Evolutionary conservation across 257 asterid species (phyloP).

Genomic region (Solanum bulbocastanum): DNA sequence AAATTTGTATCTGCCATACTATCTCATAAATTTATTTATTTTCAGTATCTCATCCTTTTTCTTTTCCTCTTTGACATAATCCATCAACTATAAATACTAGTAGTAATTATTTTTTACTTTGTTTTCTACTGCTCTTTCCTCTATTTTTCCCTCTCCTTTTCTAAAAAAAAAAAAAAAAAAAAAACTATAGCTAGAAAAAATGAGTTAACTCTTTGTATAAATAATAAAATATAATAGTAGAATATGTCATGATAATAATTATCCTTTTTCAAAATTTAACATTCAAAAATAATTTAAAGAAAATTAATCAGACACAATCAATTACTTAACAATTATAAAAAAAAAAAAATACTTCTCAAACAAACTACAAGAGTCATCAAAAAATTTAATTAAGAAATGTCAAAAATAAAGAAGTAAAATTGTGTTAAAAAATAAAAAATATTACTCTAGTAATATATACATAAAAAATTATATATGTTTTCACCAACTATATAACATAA

Average conservation of each 20-base stretch:
- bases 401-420: neutral
- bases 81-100: neutral
- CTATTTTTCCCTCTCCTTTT: neutral
- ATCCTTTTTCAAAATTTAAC: too few relatives aligned
- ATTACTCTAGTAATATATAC: too few relatives aligned
- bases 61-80: neutral
- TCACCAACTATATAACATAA: too few relatives aligned
- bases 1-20: too few relatives aligned
- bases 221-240: too few relatives aligned
- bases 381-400: too few relatives aligned
- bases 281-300: neutral
- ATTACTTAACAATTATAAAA: too few relatives aligned
- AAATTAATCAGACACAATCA: neutral
- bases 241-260: neutral
- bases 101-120: too few relatives aligned
- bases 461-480: too few relatives aligned
- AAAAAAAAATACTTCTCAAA: neutral
- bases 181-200: neutral
- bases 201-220: neutral
- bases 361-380: neutral
- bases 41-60: neutral
- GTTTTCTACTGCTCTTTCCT: too few relatives aligned
- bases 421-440: neutral
- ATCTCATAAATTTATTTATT: neutral
- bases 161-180: too few relatives aligned